Conservation (phyloP, 768 basidiomycete species). For the Trametes cingulata region DNA sequence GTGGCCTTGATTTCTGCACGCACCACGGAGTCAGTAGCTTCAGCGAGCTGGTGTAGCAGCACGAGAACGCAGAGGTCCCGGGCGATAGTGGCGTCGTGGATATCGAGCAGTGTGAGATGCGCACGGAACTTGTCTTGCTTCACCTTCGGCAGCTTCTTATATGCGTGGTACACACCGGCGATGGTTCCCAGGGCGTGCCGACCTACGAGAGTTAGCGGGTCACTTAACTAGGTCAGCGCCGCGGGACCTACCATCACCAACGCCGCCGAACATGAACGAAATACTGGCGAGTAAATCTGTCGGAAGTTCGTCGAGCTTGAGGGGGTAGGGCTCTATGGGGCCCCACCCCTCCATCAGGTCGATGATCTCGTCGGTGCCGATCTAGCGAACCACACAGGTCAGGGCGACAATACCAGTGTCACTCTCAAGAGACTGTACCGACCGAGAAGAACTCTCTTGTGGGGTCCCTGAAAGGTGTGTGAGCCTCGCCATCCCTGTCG, state of each 20-base stretch:
- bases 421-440: neutral
- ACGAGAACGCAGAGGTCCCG: conserved; percentile 21
- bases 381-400: neutral
- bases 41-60: conserved; percentile 14
- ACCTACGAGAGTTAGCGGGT: neutral
- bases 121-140: conserved; percentile 3
- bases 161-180: conserved; percentile 6
- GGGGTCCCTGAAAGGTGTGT: neutral
- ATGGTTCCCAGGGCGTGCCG: conserved; percentile 19
- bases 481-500: too few species aligned
- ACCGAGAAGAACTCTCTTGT: conserved; percentile 11
- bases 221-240: too few species aligned
- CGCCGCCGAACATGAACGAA: conserved; percentile 22
- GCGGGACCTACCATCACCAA: conserved; percentile 22
- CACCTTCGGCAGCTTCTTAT: neutral
- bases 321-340: neutral
- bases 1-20: conserved; percentile 17
- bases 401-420: neutral
- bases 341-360: conserved; percentile 12
- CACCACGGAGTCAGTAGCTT: neutral
- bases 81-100: conserved; percentile 18
- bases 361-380: conserved; percentile 18
- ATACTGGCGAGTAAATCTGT: conserved; percentile 1
- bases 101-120: conserved; percentile 24
- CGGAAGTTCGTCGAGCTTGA: neutral